Evolutionary conservation across 2,329 filamentous ascomycete genomes (phyloP).

Genomic region (Madurella fahalii): DNA sequence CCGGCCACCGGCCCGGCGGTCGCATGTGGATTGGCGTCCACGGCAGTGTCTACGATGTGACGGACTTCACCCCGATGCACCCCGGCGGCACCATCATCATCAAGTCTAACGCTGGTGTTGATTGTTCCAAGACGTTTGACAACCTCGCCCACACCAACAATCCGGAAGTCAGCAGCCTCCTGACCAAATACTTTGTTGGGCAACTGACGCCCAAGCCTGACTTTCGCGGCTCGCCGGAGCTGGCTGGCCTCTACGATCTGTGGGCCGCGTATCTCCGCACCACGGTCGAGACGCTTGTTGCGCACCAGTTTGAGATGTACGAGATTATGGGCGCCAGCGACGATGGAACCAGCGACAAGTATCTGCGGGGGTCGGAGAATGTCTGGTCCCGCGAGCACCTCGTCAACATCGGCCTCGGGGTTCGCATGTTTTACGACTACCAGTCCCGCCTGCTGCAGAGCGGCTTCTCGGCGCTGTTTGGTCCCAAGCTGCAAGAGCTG

Average conservation of each 20-base stretch:
- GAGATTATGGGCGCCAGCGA: conserved; percentile 42
- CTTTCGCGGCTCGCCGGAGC: conserved; percentile 40
- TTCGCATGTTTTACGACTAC: conserved; percentile 50
- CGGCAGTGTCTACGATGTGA: conserved; percentile 51
- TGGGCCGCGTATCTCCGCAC: conserved; percentile 48
- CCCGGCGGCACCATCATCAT: conserved; percentile 51
- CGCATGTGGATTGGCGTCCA: conserved; percentile 51
- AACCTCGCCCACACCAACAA: conserved; percentile 53
- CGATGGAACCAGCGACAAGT: conserved; percentile 24
- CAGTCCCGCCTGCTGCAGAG: conserved; percentile 48
- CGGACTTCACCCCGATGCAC: conserved; percentile 51
- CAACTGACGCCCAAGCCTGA: conserved; percentile 48
- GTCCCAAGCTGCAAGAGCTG: conserved; percentile 48
- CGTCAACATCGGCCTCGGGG: conserved; percentile 44
- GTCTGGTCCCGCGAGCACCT: conserved; percentile 45
- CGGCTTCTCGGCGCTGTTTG: conserved; percentile 49
- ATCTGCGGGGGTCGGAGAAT: conserved; percentile 37
- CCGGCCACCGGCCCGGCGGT: conserved; percentile 44
- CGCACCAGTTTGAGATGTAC: conserved; percentile 51
- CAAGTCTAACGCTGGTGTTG: conserved; percentile 51
- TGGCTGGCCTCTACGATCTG: conserved; percentile 44
- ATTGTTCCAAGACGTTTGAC: conserved; percentile 50
- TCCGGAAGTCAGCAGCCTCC: conserved; percentile 48
- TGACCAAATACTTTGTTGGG: conserved; percentile 53
- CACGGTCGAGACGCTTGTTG: conserved; percentile 48